A percentile compares a stretch with the other conserved stretches of the same genome.
Conservation (phyloP, 2,329 filamentous ascomycete genomes). For the Pestalotiopsis sp. region DNA sequence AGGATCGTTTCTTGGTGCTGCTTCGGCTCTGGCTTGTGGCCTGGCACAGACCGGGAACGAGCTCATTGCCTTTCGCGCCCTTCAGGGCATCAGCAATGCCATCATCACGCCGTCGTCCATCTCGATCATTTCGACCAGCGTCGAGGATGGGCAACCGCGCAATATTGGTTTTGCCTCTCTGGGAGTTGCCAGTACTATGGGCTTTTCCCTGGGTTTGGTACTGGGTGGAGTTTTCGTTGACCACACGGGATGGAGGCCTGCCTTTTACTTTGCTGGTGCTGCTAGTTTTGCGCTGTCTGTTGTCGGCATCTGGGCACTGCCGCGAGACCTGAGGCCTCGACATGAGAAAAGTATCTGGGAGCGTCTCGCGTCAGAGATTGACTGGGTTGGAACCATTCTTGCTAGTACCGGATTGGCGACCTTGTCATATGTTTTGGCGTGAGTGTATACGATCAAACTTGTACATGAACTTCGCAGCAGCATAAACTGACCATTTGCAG, state of each 20-base stretch:
- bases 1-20: background rate
- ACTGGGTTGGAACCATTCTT: conserved; percentile 48
- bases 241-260: conserved; percentile 34
- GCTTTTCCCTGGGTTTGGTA: conserved; percentile 5
- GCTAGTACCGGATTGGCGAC: conserved; percentile 41
- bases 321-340: background rate
- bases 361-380: conserved; percentile 37
- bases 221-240: conserved; percentile 34
- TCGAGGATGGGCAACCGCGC: background rate
- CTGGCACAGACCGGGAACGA: conserved; percentile 2
- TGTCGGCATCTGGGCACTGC: conserved; percentile 8
- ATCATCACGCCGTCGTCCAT: background rate
- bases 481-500: background rate
- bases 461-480: background rate
- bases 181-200: background rate
- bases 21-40: background rate
- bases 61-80: conserved; percentile 8
- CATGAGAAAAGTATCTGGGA: background rate
- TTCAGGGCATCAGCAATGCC: conserved; percentile 1
- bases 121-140: conserved; percentile 4
- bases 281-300: background rate
- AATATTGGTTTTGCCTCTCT: conserved; percentile 8
- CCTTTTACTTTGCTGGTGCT: conserved; percentile 23
- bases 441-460: conserved; percentile 20
- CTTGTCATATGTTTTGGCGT: conserved; percentile 48